These are phyloP conservation scores for Yamadazyma scolyti DNA, from an alignment of 805 yeast species.

Conservation along the genomic window DNA sequence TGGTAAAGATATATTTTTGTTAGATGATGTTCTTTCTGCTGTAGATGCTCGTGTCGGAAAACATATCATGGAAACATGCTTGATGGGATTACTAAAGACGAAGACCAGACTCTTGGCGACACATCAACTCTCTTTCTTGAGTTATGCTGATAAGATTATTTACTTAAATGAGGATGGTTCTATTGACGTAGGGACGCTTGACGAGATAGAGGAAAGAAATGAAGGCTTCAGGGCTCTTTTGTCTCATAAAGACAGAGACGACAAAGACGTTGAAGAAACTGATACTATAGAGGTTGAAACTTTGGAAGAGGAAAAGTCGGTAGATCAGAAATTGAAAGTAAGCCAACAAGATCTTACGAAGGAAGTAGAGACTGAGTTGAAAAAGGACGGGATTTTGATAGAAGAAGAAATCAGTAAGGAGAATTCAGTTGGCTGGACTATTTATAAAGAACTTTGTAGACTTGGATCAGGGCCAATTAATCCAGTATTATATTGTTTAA, in stretches of 20 bases:
- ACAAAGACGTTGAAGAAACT: neutral
- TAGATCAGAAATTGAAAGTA: too few relatives aligned
- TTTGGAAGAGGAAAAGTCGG: too few relatives aligned
- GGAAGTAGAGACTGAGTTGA: conserved; percentile 1
- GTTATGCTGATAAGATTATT: conserved; percentile 22
- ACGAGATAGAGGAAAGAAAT: conserved; percentile 19
- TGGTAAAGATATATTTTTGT: conserved; percentile 22
- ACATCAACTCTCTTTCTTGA: conserved; percentile 30
- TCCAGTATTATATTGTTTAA: neutral
- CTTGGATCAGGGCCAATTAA: conserved; percentile 28
- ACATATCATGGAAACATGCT: conserved; percentile 27
- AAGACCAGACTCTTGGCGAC: conserved; percentile 33
- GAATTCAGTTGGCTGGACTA: conserved; percentile 32
- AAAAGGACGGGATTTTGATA: conserved; percentile 24
- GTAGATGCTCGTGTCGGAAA: conserved; percentile 36
- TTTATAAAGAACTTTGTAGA: conserved; percentile 30
- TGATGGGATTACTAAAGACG: conserved; percentile 21
- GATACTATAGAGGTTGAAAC: neutral
- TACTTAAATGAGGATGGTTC: conserved; percentile 26
- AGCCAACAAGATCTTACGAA: too few relatives aligned
- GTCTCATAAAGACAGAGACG: conserved; percentile 13
- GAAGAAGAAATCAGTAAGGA: conserved; percentile 32
- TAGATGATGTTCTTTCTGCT: conserved; percentile 34
- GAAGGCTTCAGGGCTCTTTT: conserved; percentile 23
- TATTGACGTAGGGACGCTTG: conserved; percentile 23